Conservation (phyloP, 768 basidiomycete species). For the Termitomyces sp. region DNA sequence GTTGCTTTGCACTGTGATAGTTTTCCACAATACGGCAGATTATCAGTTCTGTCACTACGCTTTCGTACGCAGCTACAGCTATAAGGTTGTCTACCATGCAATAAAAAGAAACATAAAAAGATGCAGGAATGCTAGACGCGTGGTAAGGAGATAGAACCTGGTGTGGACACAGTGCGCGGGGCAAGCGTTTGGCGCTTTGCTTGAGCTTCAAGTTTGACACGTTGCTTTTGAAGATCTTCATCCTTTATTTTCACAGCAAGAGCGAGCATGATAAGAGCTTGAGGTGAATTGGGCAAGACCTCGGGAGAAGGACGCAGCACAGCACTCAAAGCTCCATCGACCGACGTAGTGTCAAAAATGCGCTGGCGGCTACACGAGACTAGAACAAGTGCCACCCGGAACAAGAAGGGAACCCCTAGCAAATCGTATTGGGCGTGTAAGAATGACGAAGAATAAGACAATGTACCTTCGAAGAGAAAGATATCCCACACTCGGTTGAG, state of each 20-base stretch:
- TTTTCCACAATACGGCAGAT: not conserved
- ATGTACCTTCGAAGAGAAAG: conserved; percentile 71
- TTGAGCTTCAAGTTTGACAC: conserved; percentile 70
- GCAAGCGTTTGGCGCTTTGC: conserved; percentile 53
- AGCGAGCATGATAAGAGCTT: conserved; percentile 56
- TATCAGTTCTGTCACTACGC: not conserved
- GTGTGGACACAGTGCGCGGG: conserved; percentile 23
- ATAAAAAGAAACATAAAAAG: not conserved
- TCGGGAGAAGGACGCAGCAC: conserved; percentile 46
- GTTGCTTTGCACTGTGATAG: not conserved
- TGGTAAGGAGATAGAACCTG: conserved; percentile 20
- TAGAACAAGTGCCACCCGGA: conserved; percentile 69
- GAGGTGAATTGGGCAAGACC: conserved; percentile 55
- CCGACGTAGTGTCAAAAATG: conserved; percentile 45
- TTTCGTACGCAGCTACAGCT: not conserved
- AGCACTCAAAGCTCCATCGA: conserved; percentile 39
- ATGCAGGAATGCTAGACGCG: not conserved
- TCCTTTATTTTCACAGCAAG: conserved; percentile 71
- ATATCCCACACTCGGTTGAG: conserved; percentile 79
- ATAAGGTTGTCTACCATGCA: not conserved
- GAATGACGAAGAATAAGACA: not conserved
- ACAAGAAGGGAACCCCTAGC: conserved; percentile 64
- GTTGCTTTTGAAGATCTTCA: conserved; percentile 72
- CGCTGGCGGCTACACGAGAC: conserved; percentile 54
- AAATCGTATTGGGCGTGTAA: not conserved